Percentiles rank a stretch among this genome's conserved stretches.
These are phyloP conservation scores for Calamus simplicifolius DNA, from an alignment of 176 grass and related monocot species.

Conservation along the genomic window DNA sequence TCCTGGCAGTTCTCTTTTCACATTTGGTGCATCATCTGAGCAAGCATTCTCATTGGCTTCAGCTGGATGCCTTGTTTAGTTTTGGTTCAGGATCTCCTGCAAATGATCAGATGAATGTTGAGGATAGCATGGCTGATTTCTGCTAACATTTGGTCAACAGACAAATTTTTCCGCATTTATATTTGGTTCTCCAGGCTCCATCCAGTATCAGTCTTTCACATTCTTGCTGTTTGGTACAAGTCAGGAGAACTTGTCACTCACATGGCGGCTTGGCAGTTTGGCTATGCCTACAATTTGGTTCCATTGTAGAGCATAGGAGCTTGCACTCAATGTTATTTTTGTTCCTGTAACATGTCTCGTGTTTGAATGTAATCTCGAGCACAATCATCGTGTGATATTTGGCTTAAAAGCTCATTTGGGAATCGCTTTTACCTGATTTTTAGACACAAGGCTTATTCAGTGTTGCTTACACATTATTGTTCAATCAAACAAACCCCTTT, in stretches of 20 bases:
- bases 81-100: conserved; percentile 11
- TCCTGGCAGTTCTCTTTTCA: conserved; percentile 2
- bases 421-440: no score
- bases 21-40: conserved; percentile 5
- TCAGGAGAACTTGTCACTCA: no score
- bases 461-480: no score
- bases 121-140: conserved; percentile 24
- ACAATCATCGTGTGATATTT: no score
- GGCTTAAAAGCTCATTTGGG: no score
- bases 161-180: conserved; percentile 2
- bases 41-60: conserved; percentile 6
- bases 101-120: conserved; percentile 24
- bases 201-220: conserved; percentile 2
- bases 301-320: no score
- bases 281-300: conserved; percentile 5
- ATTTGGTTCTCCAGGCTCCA: conserved; percentile 6
- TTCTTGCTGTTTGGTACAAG: no score
- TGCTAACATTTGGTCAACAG: conserved; percentile 12
- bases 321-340: no score
- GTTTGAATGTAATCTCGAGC: no score
- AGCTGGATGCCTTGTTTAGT: not conserved
- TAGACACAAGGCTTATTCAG: no score
- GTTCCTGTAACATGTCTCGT: no score
- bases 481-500: no score
- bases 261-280: conserved; percentile 13